Percentiles rank a stretch among this genome's conserved stretches.
These are phyloP conservation scores for Nakataea oryzae DNA, from an alignment of 2,329 filamentous ascomycete species.

Conservation along the genomic window DNA sequence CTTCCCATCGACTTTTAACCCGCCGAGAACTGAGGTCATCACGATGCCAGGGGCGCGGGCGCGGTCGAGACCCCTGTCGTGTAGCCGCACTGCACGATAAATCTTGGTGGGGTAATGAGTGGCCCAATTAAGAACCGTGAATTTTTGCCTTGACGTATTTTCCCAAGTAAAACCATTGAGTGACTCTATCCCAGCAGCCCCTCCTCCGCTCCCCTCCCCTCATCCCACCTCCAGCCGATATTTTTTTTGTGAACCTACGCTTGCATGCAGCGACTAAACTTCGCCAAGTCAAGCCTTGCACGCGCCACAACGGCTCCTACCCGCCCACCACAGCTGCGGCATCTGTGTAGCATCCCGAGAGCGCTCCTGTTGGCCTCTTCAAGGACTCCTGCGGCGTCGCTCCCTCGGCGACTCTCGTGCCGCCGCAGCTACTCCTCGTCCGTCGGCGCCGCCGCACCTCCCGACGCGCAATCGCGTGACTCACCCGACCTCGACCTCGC, in stretches of 20 bases:
- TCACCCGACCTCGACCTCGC: not conserved
- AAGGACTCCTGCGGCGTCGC: not conserved
- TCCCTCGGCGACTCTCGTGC: not conserved
- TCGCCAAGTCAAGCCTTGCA: slow-evolving; percentile 1
- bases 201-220: not conserved
- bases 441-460: too few species aligned
- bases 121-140: not conserved
- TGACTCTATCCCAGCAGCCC: slow-evolving; percentile 1
- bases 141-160: not conserved
- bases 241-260: not conserved
- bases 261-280: slow-evolving; percentile 3
- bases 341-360: not conserved
- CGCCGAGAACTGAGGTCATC: not conserved
- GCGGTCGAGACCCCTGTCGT: not conserved
- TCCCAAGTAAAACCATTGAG: not conserved
- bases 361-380: not conserved
- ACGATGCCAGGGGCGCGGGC: too few species aligned
- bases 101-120: not conserved
- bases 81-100: not conserved
- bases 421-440: not conserved
- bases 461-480: not conserved
- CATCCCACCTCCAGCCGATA: not conserved
- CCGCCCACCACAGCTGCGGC: not conserved
- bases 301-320: not conserved
- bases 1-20: not conserved